These are phyloP conservation scores for Colletotrichum zoysiae DNA, from an alignment of 2,329 filamentous ascomycete species.

Conservation along the genomic window DNA sequence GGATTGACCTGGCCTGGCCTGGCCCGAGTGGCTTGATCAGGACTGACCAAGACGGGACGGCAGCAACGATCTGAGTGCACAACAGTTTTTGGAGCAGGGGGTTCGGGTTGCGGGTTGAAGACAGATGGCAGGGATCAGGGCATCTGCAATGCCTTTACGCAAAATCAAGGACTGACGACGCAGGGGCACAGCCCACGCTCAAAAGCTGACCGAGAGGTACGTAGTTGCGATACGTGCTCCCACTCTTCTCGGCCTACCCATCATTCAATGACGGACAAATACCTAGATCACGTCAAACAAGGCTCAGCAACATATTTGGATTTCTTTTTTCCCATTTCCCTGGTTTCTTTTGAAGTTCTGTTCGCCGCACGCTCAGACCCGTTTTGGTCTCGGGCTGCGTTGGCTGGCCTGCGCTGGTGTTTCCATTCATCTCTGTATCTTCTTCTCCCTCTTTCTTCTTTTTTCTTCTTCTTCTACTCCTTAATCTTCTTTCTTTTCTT, in stretches of 20 bases:
- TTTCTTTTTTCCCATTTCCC: conserved; percentile 2
- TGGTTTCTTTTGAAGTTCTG: not conserved
- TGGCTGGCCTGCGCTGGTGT: not conserved
- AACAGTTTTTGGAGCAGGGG: not conserved
- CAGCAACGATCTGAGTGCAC: not conserved
- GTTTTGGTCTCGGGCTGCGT: not conserved
- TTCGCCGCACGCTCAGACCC: too few species aligned
- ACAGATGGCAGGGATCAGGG: conserved; percentile 18
- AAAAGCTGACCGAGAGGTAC: not conserved
- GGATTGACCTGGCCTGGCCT: not conserved
- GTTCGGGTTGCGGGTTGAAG: not conserved
- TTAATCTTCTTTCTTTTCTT: not conserved
- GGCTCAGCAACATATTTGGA: conserved; percentile 19
- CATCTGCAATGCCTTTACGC: not conserved
- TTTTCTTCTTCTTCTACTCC: too few species aligned
- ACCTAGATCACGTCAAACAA: not conserved
- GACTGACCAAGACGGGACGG: not conserved
- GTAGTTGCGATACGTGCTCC: not conserved
- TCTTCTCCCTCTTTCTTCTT: not conserved
- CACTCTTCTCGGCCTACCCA: not conserved
- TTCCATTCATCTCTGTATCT: not conserved
- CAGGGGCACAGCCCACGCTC: conserved; percentile 19
- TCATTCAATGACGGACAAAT: not conserved
- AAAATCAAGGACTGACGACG: conserved; percentile 22
- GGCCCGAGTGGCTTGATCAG: not conserved